phyloP scores from a whole-genome alignment of 768 basidiomycete genomes.

The Ramaria rubella region DNA sequence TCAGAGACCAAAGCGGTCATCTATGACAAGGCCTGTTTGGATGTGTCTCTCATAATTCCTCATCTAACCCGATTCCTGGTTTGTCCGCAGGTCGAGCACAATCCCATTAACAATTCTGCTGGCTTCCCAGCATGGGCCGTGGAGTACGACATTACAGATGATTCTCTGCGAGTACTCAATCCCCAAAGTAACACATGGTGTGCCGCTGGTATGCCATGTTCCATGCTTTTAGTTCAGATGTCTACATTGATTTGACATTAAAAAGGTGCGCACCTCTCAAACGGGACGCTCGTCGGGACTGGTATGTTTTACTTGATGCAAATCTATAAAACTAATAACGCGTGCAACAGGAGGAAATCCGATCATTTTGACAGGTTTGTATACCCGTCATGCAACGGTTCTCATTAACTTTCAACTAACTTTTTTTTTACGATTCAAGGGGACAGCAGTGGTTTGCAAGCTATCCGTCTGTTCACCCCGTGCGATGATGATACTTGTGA shows the following conservation, averaged over 20 bases:
- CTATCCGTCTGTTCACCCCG: constrained; percentile 51
- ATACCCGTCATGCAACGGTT: neutral
- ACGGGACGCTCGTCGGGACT: constrained; percentile 7
- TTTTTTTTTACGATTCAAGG: neutral
- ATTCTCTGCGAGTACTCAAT: constrained; percentile 2
- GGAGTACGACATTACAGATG: constrained; percentile 3
- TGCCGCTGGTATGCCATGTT: neutral
- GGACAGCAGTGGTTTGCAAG: constrained; percentile 2
- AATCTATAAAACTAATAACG: neutral
- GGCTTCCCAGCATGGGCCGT: constrained; percentile 4
- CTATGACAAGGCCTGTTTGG: constrained; percentile 4
- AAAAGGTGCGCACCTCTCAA: constrained; percentile 7
- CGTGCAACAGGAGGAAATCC: constrained; percentile 4
- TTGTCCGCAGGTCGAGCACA: constrained; percentile 11
- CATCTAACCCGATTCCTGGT: neutral
- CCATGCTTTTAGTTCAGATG: too few relatives aligned
- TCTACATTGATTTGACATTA: neutral
- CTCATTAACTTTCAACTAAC: neutral
- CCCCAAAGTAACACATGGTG: constrained; percentile 3
- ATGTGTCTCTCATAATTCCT: neutral
- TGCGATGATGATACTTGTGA: constrained; percentile 62
- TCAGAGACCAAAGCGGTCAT: constrained; percentile 9
- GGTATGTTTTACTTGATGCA: neutral
- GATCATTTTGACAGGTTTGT: neutral
- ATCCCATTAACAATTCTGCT: neutral